A percentile compares a stretch with the other conserved stretches of the same genome.
phyloP scores from a whole-genome alignment of 2,329 filamentous ascomycete genomes.

The Clonostachys byssicola region DNA sequence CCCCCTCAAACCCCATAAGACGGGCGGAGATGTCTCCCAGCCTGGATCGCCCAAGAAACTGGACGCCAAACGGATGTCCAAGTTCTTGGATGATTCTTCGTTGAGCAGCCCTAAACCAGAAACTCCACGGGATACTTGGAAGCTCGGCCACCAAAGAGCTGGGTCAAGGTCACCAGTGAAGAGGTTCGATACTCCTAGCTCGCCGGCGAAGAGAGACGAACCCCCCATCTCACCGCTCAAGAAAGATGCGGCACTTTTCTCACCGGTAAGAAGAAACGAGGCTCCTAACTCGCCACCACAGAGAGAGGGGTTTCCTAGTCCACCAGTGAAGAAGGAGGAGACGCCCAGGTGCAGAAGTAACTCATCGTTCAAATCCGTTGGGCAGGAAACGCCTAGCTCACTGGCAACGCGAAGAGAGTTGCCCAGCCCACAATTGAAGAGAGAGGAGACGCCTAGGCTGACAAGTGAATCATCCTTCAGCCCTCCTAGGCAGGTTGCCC shows the following conservation, averaged over 20 bases:
- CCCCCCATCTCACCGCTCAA: slow-evolving; percentile 21
- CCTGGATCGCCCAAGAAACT: slow-evolving; percentile 53
- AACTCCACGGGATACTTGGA: slow-evolving; percentile 13
- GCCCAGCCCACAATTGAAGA: too few relatives aligned
- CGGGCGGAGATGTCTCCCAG: slow-evolving; percentile 27
- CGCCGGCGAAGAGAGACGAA: slow-evolving; percentile 9
- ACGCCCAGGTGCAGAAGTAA: too few relatives aligned
- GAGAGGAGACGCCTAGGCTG: too few relatives aligned
- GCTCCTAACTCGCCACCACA: too few relatives aligned
- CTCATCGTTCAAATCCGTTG: too few relatives aligned
- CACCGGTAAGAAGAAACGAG: too few relatives aligned
- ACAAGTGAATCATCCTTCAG: too few relatives aligned
- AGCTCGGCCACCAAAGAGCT: slow-evolving; percentile 23
- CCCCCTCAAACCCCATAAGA: slow-evolving; percentile 18
- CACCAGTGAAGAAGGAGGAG: neutral
- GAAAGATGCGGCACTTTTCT: slow-evolving; percentile 2
- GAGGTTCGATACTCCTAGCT: slow-evolving; percentile 11
- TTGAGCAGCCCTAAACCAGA: slow-evolving; percentile 14
- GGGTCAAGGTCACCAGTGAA: slow-evolving; percentile 32
- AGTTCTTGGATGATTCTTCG: slow-evolving; percentile 45
- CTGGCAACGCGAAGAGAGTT: too few relatives aligned
- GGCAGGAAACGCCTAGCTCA: too few relatives aligned
- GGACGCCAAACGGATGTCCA: slow-evolving; percentile 54
- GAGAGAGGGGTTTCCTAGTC: neutral
- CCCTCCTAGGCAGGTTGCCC: too few relatives aligned